These are phyloP conservation scores for Nothophaeocryptopus gaeumannii DNA, from an alignment of 2,329 filamentous ascomycete species.

Conservation along the genomic window DNA sequence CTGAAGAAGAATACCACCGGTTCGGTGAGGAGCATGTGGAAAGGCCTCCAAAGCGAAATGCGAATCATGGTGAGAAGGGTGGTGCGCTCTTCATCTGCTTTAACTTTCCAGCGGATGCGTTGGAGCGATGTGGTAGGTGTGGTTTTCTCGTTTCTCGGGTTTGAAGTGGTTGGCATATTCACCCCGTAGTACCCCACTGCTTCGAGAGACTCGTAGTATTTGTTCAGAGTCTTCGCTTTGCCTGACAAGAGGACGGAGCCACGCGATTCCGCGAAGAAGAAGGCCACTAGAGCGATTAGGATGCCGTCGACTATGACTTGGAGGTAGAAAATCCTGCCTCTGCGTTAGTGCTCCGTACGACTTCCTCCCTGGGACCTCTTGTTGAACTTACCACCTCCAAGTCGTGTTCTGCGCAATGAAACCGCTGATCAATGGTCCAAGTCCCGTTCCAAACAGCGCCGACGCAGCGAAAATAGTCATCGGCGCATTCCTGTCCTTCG, in stretches of 20 bases:
- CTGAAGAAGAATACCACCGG: conserved; percentile 83
- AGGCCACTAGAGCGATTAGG: conserved; percentile 61
- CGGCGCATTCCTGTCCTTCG: conserved; percentile 75
- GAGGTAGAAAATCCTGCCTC: conserved; percentile 66
- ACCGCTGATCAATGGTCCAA: conserved; percentile 70
- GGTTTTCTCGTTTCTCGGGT: conserved; percentile 30
- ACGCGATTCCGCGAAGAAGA: conserved; percentile 78
- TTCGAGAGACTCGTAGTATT: conserved; percentile 75
- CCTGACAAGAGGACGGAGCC: conserved; percentile 74
- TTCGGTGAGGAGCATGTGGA: conserved; percentile 72
- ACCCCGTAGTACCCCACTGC: conserved; percentile 58
- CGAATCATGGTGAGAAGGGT: conserved; percentile 67
- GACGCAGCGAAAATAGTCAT: conserved; percentile 85
- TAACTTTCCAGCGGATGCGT: conserved; percentile 71
- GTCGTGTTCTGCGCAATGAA: conserved; percentile 64
- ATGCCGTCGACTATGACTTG: conserved; percentile 69
- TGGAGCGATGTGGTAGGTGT: conserved; percentile 9
- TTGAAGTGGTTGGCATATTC: conserved; percentile 37
- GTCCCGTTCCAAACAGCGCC: conserved; percentile 74
- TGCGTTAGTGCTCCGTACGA: no score
- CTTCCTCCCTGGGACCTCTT: no score
- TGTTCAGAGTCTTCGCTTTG: conserved; percentile 71
- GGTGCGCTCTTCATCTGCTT: conserved; percentile 71
- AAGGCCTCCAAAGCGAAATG: conserved; percentile 73
- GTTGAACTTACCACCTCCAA: conserved; percentile 73